These are phyloP conservation scores for Leptomonas pyrrhocoris DNA, from an alignment of 208 protist species.

Conservation along the genomic window DNA sequence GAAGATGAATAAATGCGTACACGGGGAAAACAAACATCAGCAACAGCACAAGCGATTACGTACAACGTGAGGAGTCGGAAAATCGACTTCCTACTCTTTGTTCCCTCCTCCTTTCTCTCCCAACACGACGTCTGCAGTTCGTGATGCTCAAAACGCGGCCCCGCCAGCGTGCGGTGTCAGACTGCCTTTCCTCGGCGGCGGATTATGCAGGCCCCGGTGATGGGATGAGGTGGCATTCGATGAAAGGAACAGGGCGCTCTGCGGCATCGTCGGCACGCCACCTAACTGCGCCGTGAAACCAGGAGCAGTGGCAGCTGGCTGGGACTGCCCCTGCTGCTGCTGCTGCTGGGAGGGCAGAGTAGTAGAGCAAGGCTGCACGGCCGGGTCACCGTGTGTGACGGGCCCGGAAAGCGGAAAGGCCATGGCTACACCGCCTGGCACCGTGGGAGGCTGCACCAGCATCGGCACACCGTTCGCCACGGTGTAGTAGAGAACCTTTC, in stretches of 20 bases:
- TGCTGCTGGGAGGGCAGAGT: constrained; percentile 7
- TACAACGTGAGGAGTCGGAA: too few species aligned
- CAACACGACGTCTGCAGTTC: too few species aligned
- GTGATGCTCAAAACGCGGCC: neutral
- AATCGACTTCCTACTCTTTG: too few species aligned
- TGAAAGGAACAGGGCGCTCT: neutral
- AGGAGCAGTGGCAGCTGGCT: neutral
- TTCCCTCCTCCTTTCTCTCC: too few species aligned
- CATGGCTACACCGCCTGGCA: constrained; percentile 21
- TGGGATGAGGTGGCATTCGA: neutral
- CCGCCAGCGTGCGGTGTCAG: neutral
- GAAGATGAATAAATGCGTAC: too few species aligned
- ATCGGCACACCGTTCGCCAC: constrained; percentile 27
- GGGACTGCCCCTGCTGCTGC: constrained; percentile 1
- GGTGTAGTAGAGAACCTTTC: constrained; percentile 31
- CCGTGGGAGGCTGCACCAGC: constrained; percentile 24
- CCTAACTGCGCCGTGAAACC: neutral
- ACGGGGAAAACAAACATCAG: too few species aligned
- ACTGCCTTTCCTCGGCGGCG: neutral
- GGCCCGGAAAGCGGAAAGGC: constrained; percentile 12
- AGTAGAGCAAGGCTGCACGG: neutral
- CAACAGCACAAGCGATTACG: too few species aligned
- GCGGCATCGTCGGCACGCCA: neutral
- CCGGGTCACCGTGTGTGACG: constrained; percentile 3
- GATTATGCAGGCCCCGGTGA: neutral